Conservation (phyloP, 495 filamentous ascomycete species). For the Poronia punctata region DNA sequence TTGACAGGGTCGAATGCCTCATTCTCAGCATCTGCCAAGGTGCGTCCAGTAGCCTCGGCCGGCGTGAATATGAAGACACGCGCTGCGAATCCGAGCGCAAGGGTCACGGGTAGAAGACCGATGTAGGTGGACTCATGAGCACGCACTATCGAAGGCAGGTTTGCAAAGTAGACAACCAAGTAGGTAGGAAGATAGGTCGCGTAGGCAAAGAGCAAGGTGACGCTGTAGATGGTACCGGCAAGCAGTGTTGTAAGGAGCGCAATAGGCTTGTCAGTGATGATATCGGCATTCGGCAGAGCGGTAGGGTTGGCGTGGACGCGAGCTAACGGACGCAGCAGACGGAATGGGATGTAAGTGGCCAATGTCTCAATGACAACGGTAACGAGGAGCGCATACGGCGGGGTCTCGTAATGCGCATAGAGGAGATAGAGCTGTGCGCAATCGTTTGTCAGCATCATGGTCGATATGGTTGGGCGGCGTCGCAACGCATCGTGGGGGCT, state of each 20-base stretch:
- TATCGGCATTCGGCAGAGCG: slow-evolving; percentile 57
- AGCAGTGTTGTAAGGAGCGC: slow-evolving; percentile 57
- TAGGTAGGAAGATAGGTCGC: slow-evolving; percentile 57
- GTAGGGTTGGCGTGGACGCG: slow-evolving; percentile 52
- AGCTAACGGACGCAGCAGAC: slow-evolving; percentile 57
- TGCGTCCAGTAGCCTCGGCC: slow-evolving; percentile 44
- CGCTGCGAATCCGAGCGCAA: slow-evolving; percentile 57
- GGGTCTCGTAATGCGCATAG: slow-evolving; percentile 63
- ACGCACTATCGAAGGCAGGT: slow-evolving; percentile 54
- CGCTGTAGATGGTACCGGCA: slow-evolving; percentile 59
- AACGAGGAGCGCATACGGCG: slow-evolving; percentile 46
- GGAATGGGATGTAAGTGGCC: slow-evolving; percentile 62
- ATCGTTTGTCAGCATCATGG: neutral
- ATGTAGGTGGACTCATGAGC: slow-evolving; percentile 54
- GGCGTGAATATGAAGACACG: slow-evolving; percentile 70
- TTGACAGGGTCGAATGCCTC: slow-evolving; percentile 45
- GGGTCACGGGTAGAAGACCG: slow-evolving; percentile 47
- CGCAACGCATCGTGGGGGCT: neutral
- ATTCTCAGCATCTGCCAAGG: slow-evolving; percentile 27
- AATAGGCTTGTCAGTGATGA: slow-evolving; percentile 59
- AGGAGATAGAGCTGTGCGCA: slow-evolving; percentile 55
- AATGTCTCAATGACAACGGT: slow-evolving; percentile 58
- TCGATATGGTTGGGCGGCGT: no score
- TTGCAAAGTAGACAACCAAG: slow-evolving; percentile 63
- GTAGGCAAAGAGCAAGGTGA: slow-evolving; percentile 56